Conservation (phyloP, 2,329 filamentous ascomycete species). For the Davidsoniella virescens region DNA sequence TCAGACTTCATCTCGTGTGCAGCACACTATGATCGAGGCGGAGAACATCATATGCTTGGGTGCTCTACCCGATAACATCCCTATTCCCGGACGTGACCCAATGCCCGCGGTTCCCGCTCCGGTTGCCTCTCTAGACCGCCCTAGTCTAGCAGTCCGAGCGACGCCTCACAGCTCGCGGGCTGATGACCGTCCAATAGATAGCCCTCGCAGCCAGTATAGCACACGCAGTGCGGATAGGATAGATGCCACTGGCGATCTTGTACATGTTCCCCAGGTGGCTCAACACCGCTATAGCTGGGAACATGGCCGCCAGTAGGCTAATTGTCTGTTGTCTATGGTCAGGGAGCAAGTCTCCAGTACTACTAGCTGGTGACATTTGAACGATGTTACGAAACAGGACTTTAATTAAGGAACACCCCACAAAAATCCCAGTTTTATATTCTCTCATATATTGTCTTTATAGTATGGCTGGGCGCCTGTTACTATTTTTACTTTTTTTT, state of each 20-base stretch:
- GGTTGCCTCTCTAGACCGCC: background rate
- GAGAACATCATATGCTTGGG: slow-evolving; percentile 38
- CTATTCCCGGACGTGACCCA: slow-evolving; percentile 14
- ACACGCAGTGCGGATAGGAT: slow-evolving; percentile 28
- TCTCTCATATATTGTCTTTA: too few relatives aligned
- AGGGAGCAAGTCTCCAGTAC: too few relatives aligned
- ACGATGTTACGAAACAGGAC: slow-evolving; percentile 6
- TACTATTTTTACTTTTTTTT: slow-evolving; percentile 4
- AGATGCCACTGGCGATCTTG: slow-evolving; percentile 27
- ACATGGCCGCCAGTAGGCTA: background rate
- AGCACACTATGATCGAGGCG: slow-evolving; percentile 35
- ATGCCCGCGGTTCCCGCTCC: background rate
- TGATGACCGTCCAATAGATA: background rate
- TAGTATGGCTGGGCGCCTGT: background rate
- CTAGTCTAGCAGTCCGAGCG: slow-evolving; percentile 8
- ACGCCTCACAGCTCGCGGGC: slow-evolving; percentile 15
- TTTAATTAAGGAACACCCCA: too few relatives aligned
- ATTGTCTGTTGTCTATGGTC: too few relatives aligned
- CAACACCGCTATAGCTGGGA: slow-evolving; percentile 37
- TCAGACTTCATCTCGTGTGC: slow-evolving; percentile 22
- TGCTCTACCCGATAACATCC: slow-evolving; percentile 32
- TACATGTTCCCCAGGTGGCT: slow-evolving; percentile 36
- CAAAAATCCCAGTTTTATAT: too few relatives aligned
- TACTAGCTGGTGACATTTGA: background rate
- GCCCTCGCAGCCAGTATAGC: slow-evolving; percentile 32